Base-by-base conservation (phyloP, 768 basidiomycete genomes). In the Lactarius trivialis region DNA sequence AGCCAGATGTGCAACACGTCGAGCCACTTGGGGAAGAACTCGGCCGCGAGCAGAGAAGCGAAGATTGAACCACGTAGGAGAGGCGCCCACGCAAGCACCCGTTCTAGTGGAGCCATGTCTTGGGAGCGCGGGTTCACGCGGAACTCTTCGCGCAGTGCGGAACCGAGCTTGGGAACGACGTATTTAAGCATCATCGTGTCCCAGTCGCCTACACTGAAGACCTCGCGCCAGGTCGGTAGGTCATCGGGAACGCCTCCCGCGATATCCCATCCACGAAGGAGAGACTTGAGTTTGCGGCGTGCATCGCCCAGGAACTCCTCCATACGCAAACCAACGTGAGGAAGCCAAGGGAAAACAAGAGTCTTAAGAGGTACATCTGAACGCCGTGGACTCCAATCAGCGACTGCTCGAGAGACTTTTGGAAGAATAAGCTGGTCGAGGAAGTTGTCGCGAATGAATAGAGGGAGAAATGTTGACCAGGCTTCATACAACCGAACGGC, bases 1-100 rank as follows among this genome's bases (percentile, higher is more conserved):
- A 99, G 86, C 97, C 97, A 98, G 50, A 92, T 74, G 70, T 95
- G 87, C 26, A 99, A 77, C 24, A 91, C 85, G 54, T 93, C 89
- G 63, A 98, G 79, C 94, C 95, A 99, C 71, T 97, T 96, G 4
- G 93, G 91, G 81, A 98, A 98, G 78, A 98, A 96, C 69, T 93
- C 93, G 6, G 82, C 81, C 72, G 96, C 91, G 65, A 99, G 76
- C 14, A 99, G 76, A 70, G 94, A 91, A 1, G 85, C 80, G 69
- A 97, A 81, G 64, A 96, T 82, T 4, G 89, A 85, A 0, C 84
- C 74, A 8, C 91, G 86, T 37, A 98, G 78, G 59, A 91, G 78
- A 34, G 76, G 72, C 12, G 80, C 77, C 97, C 97, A 99, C 1
- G 78, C 77, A 49, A 98, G 77, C 19, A 93, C 89, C 56, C 79